Percentiles rank a stretch among this genome's conserved stretches.
Evolutionary conservation across 345 rosid genomes (phyloP).

Genomic region (Salix udensis): DNA sequence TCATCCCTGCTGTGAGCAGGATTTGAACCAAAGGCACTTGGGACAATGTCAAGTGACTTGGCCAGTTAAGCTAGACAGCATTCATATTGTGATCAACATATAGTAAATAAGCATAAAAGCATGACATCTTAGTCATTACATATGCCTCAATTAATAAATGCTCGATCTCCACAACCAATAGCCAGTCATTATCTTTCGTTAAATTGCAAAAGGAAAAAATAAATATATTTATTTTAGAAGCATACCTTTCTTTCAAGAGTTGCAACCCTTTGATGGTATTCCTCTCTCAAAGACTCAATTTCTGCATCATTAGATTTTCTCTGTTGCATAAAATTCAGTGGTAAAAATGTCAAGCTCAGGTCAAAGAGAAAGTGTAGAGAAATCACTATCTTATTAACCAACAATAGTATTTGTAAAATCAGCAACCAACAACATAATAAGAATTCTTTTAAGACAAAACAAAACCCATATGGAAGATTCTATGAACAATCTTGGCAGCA

Average conservation of each 20-base stretch:
- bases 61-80: background rate
- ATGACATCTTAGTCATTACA: background rate
- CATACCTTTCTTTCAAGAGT: constrained; percentile 90
- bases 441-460: background rate
- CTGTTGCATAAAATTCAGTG: constrained; percentile 44
- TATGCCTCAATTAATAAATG: background rate
- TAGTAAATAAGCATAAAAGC: background rate
- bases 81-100: background rate
- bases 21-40: background rate
- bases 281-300: constrained; percentile 92
- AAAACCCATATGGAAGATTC: background rate
- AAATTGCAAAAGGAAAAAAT: constrained; percentile 1
- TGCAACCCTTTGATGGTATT: constrained; percentile 95
- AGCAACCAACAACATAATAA: background rate
- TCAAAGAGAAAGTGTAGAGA: background rate
- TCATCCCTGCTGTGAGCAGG: background rate
- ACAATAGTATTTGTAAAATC: background rate
- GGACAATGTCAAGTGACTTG: background rate
- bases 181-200: background rate
- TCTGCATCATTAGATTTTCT: constrained; percentile 86
- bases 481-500: background rate
- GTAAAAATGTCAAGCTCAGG: background rate
- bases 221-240: background rate
- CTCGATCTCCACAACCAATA: background rate
- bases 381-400: background rate